phyloP scores from a whole-genome alignment of 495 filamentous ascomycete genomes.

The Penicillium pulvis region DNA sequence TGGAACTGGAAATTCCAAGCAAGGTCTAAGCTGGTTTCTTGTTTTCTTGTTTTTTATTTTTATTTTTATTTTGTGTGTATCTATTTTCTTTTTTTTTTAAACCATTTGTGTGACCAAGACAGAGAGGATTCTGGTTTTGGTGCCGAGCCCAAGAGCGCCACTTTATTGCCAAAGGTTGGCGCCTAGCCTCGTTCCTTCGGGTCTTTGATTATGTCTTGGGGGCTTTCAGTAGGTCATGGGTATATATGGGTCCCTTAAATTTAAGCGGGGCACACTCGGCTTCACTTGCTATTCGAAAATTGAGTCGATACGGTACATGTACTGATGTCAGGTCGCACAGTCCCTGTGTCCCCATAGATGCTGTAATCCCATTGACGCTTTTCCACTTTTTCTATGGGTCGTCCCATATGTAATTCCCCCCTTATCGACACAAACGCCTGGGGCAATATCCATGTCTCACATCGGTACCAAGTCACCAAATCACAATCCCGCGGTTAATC shows the following conservation, averaged over 20 bases:
- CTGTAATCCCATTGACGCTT: background rate
- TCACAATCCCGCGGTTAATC: background rate
- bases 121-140: background rate
- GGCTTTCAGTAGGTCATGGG: background rate
- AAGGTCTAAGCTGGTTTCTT: background rate
- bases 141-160: constrained; percentile 2
- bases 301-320: background rate
- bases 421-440: constrained; percentile 18
- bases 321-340: background rate
- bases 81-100: background rate
- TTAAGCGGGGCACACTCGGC: background rate
- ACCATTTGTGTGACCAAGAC: background rate
- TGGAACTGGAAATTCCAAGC: background rate
- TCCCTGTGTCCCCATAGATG: background rate
- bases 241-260: background rate
- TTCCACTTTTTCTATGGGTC: background rate
- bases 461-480: background rate
- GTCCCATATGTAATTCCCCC: background rate
- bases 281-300: background rate
- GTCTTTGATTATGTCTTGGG: background rate
- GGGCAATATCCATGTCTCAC: constrained; percentile 15
- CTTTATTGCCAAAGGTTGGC: constrained; percentile 2
- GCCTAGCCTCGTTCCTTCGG: constrained; percentile 1
- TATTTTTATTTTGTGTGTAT: background rate
- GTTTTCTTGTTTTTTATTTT: background rate